Evolutionary conservation across 306 rosid genomes (phyloP).

Genomic region (Cicer cuneatum): DNA sequence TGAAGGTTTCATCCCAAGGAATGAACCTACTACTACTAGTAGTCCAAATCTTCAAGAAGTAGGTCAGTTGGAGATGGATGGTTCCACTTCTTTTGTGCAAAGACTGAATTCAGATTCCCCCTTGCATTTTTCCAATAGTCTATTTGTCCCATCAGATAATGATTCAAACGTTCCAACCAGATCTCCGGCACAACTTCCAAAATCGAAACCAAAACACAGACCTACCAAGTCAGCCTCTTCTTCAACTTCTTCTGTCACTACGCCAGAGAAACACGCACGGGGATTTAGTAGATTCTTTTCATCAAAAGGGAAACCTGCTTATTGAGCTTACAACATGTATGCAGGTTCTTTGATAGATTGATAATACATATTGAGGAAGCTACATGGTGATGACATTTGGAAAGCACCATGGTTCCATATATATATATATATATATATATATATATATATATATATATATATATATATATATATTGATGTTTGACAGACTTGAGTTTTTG

Average conservation of each 20-base stretch:
- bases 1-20: constrained; percentile 52
- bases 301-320: constrained; percentile 72
- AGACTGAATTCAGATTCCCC: constrained; percentile 66
- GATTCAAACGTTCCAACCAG: constrained; percentile 59
- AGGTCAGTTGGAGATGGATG: constrained; percentile 60
- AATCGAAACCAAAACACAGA: constrained; percentile 72
- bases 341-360: constrained; percentile 38
- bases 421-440: constrained; percentile 36
- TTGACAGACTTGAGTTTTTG: constrained; percentile 50
- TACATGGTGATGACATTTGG: constrained; percentile 49
- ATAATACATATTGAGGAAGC: constrained; percentile 37
- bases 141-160: constrained; percentile 65
- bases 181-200: constrained; percentile 66
- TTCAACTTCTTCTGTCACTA: constrained; percentile 68
- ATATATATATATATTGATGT: constrained; percentile 40
- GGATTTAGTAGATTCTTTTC: constrained; percentile 97
- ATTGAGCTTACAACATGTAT: constrained; percentile 58
- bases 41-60: constrained; percentile 56
- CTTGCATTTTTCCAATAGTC: constrained; percentile 54
- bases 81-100: constrained; percentile 49
- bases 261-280: constrained; percentile 86
- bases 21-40: constrained; percentile 59
- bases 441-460: constrained; percentile 27
- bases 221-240: constrained; percentile 82
- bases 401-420: constrained; percentile 41